Percentiles rank a stretch among this genome's conserved stretches.
Conservation (phyloP, 2,329 filamentous ascomycete genomes). For the Pyrenophora tritici-repentis region DNA sequence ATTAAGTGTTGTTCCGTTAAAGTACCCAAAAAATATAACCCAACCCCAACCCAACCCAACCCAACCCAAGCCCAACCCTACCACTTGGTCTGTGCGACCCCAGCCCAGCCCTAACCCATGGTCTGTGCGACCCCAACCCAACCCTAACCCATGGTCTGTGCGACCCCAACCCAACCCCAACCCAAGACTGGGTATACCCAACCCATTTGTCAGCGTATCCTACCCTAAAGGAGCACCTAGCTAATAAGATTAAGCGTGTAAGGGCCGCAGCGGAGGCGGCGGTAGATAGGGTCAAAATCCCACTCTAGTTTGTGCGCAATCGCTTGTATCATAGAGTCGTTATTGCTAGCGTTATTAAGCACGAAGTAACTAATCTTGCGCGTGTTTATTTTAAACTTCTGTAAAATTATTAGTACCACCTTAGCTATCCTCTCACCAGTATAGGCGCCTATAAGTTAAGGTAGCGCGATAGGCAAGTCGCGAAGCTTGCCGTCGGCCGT, state of each 20-base stretch:
- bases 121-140: too few species aligned
- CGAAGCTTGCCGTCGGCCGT: not conserved
- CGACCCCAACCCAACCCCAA: too few species aligned
- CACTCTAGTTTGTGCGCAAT: not conserved
- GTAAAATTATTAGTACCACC: not conserved
- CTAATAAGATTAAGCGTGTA: not conserved
- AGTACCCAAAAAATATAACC: too few species aligned
- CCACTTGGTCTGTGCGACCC: too few species aligned
- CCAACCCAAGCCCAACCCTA: too few species aligned
- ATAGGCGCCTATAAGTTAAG: constrained; percentile 5
- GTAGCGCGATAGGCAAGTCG: constrained; percentile 11
- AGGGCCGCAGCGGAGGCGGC: constrained; percentile 4
- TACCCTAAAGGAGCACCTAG: not conserved
- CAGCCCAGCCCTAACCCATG: too few species aligned
- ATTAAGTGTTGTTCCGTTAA: too few species aligned
- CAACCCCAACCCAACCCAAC: too few species aligned
- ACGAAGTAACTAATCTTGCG: not conserved
- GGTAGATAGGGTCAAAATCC: not conserved
- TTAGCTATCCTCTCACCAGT: constrained; percentile 7
- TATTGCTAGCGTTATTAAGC: not conserved
- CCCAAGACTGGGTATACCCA: too few species aligned
- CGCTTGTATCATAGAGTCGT: not conserved
- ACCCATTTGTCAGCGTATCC: too few species aligned
- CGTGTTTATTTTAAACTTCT: not conserved
- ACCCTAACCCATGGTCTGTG: too few species aligned